Evolutionary conservation across 1,284 basidiomycete species (phyloP).

Genomic region (Microbotryum violaceum): DNA sequence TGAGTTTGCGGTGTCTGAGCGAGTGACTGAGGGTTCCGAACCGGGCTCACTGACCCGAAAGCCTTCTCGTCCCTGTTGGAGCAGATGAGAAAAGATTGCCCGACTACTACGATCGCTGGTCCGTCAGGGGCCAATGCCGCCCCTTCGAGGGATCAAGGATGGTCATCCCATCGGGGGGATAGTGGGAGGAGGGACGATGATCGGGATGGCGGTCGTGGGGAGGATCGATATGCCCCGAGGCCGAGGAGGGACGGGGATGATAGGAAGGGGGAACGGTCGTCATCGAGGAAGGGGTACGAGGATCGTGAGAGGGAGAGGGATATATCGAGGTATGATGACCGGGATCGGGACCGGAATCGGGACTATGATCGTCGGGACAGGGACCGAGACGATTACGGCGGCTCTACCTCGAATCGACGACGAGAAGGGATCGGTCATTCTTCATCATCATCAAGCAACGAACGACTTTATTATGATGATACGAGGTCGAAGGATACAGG

Average conservation of each 20-base stretch:
- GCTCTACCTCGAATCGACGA: too few species aligned
- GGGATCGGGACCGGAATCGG: background rate
- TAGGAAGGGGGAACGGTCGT: slow-evolving; percentile 3
- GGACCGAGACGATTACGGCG: background rate
- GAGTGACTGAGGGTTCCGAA: background rate
- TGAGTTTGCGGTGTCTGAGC: background rate
- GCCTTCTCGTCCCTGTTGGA: background rate
- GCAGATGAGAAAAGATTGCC: slow-evolving; percentile 40
- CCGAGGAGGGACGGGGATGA: slow-evolving; percentile 7
- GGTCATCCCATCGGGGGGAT: background rate
- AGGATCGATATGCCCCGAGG: slow-evolving; percentile 1
- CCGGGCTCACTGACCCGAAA: too few species aligned
- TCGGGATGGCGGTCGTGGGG: slow-evolving; percentile 5
- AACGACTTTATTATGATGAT: background rate
- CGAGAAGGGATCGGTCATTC: too few species aligned
- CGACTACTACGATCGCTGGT: slow-evolving; percentile 6
- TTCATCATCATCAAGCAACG: too few species aligned
- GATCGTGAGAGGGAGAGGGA: slow-evolving; percentile 8
- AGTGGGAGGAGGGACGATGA: slow-evolving; percentile 1
- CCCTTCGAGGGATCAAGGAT: background rate
- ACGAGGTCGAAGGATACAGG: background rate
- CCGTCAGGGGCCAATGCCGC: slow-evolving; percentile 27
- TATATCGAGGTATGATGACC: slow-evolving; percentile 2
- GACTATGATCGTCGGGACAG: background rate
- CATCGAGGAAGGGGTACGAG: background rate